Evolutionary conservation across 768 basidiomycete species (phyloP), one percentile per base, ranked within the genome.

Genomic region (Rubroboletus pulcherrimus): DNA sequence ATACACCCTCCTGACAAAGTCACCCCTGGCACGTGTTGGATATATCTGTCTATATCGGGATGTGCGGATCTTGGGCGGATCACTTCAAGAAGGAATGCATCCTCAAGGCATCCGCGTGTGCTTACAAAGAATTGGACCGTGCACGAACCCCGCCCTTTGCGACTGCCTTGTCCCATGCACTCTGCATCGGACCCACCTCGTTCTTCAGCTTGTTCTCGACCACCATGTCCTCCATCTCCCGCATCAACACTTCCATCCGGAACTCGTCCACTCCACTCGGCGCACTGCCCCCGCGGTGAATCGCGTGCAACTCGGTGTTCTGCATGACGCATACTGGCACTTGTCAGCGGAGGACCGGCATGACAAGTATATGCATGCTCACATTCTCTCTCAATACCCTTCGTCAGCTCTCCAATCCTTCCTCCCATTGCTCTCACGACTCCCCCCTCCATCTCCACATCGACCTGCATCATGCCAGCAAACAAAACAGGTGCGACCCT

Each of bases 401-500:
- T 73, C 0, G 78, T 64, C 17, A 83, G 60, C 10, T 69, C 68
- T 11, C 72, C 73, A 5, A 84, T 70, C 30, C 77, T 66, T 35
- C 79, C 77, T 19, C 80, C 73, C 44, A 81, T 67, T 14, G 74
- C 76, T 40, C 76, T 62, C 42, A 60, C 63, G 0, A 62, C 65
- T 0, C 56, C 54, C 44, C 67, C 57, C 17, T 66, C 64, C 44
- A 50, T 54, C 43, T 61, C 55, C n/a, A 37, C 64, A 37, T 77
- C 73, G 7, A 73, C 67, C 5, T 24, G 24, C 59, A 61, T 57
- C 55, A 56, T 24, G 0, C 53, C 63, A 10, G 85, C 81, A 58
- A 84, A 79, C 53, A 93, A 73, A 31, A 82, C 81, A 0, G 91
- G 91, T 0, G 81, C 81, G 6, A 93, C 83, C 19, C 86, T 77